A percentile compares a stretch with the other conserved stretches of the same genome.
phyloP scores from a whole-genome alignment of 2,329 filamentous ascomycete genomes.

The Neonectria hederae region DNA sequence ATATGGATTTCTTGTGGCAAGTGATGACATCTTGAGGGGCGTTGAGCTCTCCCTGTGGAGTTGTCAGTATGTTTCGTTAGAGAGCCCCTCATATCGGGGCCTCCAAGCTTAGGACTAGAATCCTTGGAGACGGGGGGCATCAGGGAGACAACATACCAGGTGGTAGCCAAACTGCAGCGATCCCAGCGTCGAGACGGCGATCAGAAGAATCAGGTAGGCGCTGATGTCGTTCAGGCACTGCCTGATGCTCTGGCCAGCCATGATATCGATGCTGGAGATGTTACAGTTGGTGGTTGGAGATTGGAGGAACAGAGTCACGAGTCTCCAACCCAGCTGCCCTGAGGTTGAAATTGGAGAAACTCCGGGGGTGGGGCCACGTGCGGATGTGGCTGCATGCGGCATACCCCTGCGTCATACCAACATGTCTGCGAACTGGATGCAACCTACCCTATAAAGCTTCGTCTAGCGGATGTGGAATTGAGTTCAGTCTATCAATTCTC shows the following conservation, averaged over 20 bases:
- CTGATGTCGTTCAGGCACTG: constrained; percentile 64
- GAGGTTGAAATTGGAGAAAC: constrained; percentile 7
- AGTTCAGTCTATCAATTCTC: too few relatives aligned
- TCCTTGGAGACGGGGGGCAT: neutral
- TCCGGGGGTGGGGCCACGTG: constrained; percentile 25
- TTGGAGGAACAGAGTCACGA: neutral
- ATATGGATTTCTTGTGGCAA: constrained; percentile 70
- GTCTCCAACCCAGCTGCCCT: neutral
- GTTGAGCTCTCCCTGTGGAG: constrained; percentile 81
- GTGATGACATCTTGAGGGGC: constrained; percentile 94
- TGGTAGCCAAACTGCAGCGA: constrained; percentile 96
- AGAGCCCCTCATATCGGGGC: neutral
- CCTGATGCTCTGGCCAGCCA: constrained; percentile 45
- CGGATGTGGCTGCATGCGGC: constrained; percentile 21
- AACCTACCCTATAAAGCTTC: constrained; percentile 12
- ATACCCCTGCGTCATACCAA: constrained; percentile 2
- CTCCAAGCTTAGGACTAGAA: neutral
- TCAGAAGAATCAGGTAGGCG: constrained; percentile 78
- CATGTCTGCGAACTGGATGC: neutral
- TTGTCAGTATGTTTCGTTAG: constrained; percentile 14
- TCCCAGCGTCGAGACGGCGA: constrained; percentile 81
- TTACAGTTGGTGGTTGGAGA: constrained; percentile 1
- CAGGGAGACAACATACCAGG: constrained; percentile 66
- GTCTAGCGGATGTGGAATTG: neutral
- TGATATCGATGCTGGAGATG: constrained; percentile 30